Evolutionary conservation across 306 rosid genomes (phyloP).

Genomic region (Vicia villosa): DNA sequence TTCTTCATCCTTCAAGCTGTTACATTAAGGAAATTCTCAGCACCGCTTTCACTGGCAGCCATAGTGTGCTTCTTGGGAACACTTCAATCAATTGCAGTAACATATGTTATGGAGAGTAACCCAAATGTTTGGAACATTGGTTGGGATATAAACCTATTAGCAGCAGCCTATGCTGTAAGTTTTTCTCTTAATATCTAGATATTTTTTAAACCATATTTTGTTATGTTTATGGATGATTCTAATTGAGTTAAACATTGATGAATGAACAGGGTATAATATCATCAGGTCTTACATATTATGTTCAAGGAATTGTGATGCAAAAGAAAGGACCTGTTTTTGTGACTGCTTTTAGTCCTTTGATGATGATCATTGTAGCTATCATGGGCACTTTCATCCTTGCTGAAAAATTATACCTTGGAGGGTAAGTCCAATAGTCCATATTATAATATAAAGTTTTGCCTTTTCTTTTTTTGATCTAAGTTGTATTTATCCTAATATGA

Average conservation of each 20-base stretch:
- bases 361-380: constrained; percentile 87
- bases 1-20: constrained; percentile 91
- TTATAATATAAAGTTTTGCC: neutral
- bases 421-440: no score
- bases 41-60: constrained; percentile 85
- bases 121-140: constrained; percentile 84
- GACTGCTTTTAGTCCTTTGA: constrained; percentile 92
- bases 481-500: no score
- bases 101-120: constrained; percentile 65
- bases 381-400: constrained; percentile 89
- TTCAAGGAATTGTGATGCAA: constrained; percentile 86
- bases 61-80: constrained; percentile 81
- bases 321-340: constrained; percentile 94
- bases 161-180: constrained; percentile 90
- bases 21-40: constrained; percentile 68
- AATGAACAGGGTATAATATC: constrained; percentile 72
- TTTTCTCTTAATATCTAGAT: neutral
- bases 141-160: constrained; percentile 85
- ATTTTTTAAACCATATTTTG: no score
- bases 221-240: neutral
- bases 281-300: constrained; percentile 65
- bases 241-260: constrained; percentile 24
- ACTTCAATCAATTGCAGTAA: constrained; percentile 74
- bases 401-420: constrained; percentile 80
- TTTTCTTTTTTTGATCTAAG: neutral